A percentile compares a stretch with the other conserved stretches of the same genome.
Evolutionary conservation across 305 asterid genomes (phyloP).

Genomic region (Rubia peregrina): DNA sequence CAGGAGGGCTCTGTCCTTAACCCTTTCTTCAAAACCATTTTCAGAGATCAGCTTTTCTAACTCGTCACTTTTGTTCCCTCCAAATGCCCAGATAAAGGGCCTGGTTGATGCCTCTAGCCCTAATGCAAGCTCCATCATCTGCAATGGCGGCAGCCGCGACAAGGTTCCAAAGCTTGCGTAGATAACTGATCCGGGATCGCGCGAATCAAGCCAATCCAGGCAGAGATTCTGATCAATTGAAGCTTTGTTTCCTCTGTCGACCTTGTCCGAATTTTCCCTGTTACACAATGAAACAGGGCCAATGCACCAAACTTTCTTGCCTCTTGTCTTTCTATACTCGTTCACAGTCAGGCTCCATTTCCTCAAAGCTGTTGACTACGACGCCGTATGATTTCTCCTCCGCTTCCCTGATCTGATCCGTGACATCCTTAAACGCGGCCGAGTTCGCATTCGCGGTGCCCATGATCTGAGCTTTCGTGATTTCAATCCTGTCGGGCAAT

Average conservation of each 20-base stretch:
- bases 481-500: conserved; percentile 5
- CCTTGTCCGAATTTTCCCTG: conserved; percentile 18
- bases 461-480: conserved; percentile 2
- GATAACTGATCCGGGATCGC: conserved; percentile 26
- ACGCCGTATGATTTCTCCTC: conserved; percentile 8
- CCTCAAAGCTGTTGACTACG: conserved; percentile 14
- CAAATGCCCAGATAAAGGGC: conserved; percentile 23
- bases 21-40: conserved; percentile 23
- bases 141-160: conserved; percentile 24
- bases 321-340: conserved; percentile 23
- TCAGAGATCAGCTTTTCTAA: conserved; percentile 22
- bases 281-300: conserved; percentile 35
- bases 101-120: conserved; percentile 23
- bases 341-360: conserved; percentile 37
- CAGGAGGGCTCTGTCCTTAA: conserved; percentile 34
- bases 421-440: conserved; percentile 1
- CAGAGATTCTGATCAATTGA: conserved; percentile 17
- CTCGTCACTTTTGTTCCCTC: not conserved
- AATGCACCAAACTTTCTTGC: conserved; percentile 36
- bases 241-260: conserved; percentile 27
- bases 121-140: conserved; percentile 33
- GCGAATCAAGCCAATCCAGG: conserved; percentile 29
- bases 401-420: conserved; percentile 4
- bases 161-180: conserved; percentile 48
- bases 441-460: not conserved